Evolutionary conservation across 1,284 basidiomycete species (phyloP), one percentile per base, ranked within the genome.

Genomic region (Nidula niveotomentosa): DNA sequence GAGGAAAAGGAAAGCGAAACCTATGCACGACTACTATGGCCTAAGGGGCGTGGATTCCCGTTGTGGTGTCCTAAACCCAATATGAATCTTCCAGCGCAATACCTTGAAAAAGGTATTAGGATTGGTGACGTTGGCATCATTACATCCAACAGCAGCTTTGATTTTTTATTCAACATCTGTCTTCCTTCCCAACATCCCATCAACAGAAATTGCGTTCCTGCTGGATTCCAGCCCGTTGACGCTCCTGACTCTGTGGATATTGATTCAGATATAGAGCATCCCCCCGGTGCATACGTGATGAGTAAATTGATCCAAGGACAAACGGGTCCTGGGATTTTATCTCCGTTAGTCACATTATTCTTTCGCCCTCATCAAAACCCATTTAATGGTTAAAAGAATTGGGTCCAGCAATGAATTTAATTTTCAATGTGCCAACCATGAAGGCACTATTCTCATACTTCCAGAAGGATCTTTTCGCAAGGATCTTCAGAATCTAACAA

Each of bases 121-220:
- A 49, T 49, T 12, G 48, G 48, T 7, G 48, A 49, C 17, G 57
- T 62, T 12, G 60, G 60, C 3, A 48, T 62, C 12, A 15, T 62
- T 36, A 55, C 49, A 8, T 12, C 37, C 8, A 49, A 61, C 17
- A 60, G 62, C 9, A 47, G 41, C 7, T 63, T 63, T 47, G 54
- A 61, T 36, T 61, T 56, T 36, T 30, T 59, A 30, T 60, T 63
- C 56, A 63, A 61, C 37, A 51, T 61, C 36, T 59, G 51, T 44
- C 37, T 23, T 41, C 34, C 54, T 12, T 52, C 54, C 7, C 49
- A 56, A 23, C n/a, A 58, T 48, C 55, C 53, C 23, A 53, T 57
- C 45, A 60, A 62, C 34, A 17, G 44, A n/a, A 48, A 34, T 37
- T 18, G 52, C 8, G 37, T 56, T 30, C 58, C 58, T 9, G 18